Conservation (phyloP, 2,329 filamentous ascomycete genomes). For the Scopulariopsis brevicaulis region DNA sequence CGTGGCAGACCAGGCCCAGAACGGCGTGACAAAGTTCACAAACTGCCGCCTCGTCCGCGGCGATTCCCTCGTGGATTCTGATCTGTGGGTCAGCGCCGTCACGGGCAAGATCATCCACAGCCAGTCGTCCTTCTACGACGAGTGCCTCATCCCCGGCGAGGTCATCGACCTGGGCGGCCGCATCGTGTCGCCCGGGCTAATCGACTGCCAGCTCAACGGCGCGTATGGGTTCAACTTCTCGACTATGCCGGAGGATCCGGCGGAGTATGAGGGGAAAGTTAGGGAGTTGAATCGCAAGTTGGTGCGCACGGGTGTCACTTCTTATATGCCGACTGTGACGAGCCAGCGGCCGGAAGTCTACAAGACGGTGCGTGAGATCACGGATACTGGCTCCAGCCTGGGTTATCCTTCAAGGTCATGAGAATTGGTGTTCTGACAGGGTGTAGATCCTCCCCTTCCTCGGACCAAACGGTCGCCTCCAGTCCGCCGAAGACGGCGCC, state of each 20-base stretch:
- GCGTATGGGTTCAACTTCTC: conserved; percentile 92
- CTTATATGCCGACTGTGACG: conserved; percentile 75
- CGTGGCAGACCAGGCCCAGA: conserved; percentile 22
- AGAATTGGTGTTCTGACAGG: not conserved
- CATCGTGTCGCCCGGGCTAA: conserved; percentile 75
- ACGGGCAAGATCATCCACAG: conserved; percentile 74
- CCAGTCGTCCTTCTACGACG: conserved; percentile 56
- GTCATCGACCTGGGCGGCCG: conserved; percentile 72
- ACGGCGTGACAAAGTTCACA: conserved; percentile 72
- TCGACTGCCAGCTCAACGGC: conserved; percentile 87
- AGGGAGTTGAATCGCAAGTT: conserved; percentile 59
- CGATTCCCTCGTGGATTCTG: conserved; percentile 56
- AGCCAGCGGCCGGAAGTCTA: conserved; percentile 76
- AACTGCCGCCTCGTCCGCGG: conserved; percentile 72
- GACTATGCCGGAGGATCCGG: conserved; percentile 55
- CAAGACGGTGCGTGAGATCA: conserved; percentile 43
- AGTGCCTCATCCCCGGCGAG: conserved; percentile 57
- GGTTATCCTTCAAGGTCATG: not conserved
- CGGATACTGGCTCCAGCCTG: too few relatives aligned
- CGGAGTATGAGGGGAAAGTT: conserved; percentile 62
- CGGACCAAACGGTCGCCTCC: conserved; percentile 53
- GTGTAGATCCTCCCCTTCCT: conserved; percentile 59
- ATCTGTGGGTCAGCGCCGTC: conserved; percentile 78
- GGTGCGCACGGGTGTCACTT: conserved; percentile 72
- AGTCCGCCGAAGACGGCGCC: conserved; percentile 56